Base-by-base conservation (phyloP, 805 yeast genomes). In the Myxozyma lipomycoides region DNA sequence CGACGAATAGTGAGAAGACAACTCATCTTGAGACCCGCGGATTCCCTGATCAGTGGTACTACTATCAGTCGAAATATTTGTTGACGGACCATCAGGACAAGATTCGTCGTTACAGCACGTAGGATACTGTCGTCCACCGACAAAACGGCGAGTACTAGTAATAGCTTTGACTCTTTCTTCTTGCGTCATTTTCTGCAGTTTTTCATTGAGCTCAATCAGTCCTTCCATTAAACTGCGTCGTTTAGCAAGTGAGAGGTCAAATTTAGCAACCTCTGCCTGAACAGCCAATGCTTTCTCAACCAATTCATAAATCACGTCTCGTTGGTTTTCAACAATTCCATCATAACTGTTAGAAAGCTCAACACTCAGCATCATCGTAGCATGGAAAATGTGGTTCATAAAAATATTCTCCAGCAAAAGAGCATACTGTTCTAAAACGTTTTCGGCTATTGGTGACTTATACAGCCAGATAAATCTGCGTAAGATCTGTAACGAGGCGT, bases 381-480 rank as follows among this genome's bases (percentile, higher is more conserved):
- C 57, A 32, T 57, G 61, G 38, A 55, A 55, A 28, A 51, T 52
- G 19, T 55, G 59, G 28, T 43, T 43, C 10, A 45, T 37, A 52
- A 52, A 56, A 19, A 55, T n/a, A 6, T 52, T 51, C 22, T 55
- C 58, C 6, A 50, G 43, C 34, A 55, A 48, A 56, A 56, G 54
- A 21, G 45, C 36, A 26, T 51, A 57, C 22, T 30, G 19, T n/a
- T 39, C 25, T 9, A 52, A 40, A 10, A 50, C 45, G 21, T 35
- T 41, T 18, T 47, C 43, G 12, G 58, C 58, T 4, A 45, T 45
- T 6, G 59, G 51, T 4, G 61, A 45, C 32, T 43, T 49, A 17
- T 51, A 52, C 10, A 52, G 48, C 61, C 61, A 57, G 19, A 43
- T 46, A 26, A 49, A 55, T 6, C 56, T 38, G n/a, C 57, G 51